Evolutionary conservation across 768 basidiomycete genomes (phyloP).

Genomic region (Boletus pseudo-olivaceus): DNA sequence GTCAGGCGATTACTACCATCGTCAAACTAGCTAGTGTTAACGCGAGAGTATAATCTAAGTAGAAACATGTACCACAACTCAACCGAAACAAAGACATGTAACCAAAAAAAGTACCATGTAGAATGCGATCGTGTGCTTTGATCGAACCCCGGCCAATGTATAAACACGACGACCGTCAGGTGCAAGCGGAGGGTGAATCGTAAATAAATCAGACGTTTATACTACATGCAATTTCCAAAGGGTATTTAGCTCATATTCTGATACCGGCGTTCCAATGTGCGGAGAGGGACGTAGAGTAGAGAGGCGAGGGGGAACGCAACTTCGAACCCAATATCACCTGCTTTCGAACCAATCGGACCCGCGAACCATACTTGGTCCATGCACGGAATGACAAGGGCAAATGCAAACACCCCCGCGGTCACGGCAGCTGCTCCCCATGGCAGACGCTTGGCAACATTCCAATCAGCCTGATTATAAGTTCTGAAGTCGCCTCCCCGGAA

Average conservation of each 20-base stretch:
- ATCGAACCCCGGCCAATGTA: neutral
- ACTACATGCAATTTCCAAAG: constrained; percentile 10
- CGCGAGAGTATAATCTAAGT: constrained; percentile 8
- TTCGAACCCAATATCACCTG: constrained; percentile 74
- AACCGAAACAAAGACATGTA: neutral
- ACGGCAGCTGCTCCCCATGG: constrained; percentile 65
- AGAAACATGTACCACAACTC: too few relatives aligned
- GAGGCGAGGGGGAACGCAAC: constrained; percentile 49
- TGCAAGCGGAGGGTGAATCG: neutral
- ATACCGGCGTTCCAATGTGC: constrained; percentile 45
- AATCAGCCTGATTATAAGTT: constrained; percentile 47
- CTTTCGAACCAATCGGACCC: constrained; percentile 59
- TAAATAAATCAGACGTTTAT: constrained; percentile 3
- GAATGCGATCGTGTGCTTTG: constrained; percentile 2
- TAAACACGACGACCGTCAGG: neutral
- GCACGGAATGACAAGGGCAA: constrained; percentile 56
- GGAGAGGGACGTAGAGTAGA: constrained; percentile 51
- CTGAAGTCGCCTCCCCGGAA: constrained; percentile 52
- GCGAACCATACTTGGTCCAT: constrained; percentile 72
- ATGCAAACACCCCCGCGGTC: constrained; percentile 45
- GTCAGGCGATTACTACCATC: too few relatives aligned
- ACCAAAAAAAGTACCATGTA: neutral
- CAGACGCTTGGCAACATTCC: constrained; percentile 49
- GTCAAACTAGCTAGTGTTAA: neutral
- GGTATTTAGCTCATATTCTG: constrained; percentile 21